Base-by-base conservation (phyloP, 2,329 filamentous ascomycete genomes). In the Cercospora beticola region DNA sequence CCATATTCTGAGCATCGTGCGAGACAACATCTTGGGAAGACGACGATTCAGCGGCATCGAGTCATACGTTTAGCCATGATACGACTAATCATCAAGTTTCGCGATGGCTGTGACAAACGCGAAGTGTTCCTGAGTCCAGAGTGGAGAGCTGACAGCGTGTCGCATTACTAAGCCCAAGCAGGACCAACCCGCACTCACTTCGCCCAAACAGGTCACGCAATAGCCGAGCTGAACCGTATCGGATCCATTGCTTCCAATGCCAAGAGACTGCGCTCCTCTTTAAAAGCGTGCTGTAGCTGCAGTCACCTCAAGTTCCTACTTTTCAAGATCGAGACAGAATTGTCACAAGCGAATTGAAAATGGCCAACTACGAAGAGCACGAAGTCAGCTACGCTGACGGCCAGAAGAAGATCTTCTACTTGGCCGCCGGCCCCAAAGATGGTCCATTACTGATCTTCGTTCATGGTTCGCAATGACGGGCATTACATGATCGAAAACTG, bases 371-470 rank as follows among this genome's bases (percentile, higher is more conserved):
- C 40, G 72, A 73, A 60, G 70, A 75, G 26, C 66, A 74, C 61
- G 68, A 70, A 14, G 66, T 75, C 57, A 69, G 65, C 16, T 74
- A 74, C 23, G 66, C 66, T 28, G 64, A 59, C 7, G 68, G 67
- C 18, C 70, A 70, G 54, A 75, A 75, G 65, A 74, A 73, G 64
- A 73, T 74, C 18, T 72, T 71, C 66, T 77, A 75, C 65, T 68
- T 73, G n/a, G 73, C 74, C 33, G 72, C 73, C 49, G 75, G 75
- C 8, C 74, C 75, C 3, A 66, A 70, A 14, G 58, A 74, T 64
- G 75, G 74, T 2, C 72, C 74, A 6, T 66, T 76, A n/a, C 59
- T 77, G 56, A 71, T 77, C 59, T 77, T 77, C 40, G 68, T 77
- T 57, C 75, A 77, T 65, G 74, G 74, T 69, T 30, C 61, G 65